Evolutionary conservation across 306 rosid genomes (phyloP), one percentile per base, ranked within the genome.

Genomic region (Elaeagnus macrophylla): DNA sequence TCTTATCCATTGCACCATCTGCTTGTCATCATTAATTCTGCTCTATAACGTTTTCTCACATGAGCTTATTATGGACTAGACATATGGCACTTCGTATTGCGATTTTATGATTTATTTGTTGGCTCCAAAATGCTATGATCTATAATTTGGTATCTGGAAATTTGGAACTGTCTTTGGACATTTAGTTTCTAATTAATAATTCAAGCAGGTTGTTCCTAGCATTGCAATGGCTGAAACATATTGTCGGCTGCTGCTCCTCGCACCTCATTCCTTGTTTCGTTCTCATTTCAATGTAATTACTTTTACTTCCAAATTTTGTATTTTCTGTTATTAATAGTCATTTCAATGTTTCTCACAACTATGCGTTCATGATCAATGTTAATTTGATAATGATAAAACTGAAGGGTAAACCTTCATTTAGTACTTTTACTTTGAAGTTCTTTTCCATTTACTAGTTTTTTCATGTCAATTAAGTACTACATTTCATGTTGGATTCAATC

Each of bases 211-310:
- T 73, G 73, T 84, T 17, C 96, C 99, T 57, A 91, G 86, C 80
- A 80, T 91, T 73, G 96, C 99, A 38, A 82, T 91, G 96, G 96
- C 83, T 50, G 99, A 91, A 73, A 84, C 99, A 10, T 91, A 91
- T 77, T 54, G 83, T 43, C 83, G 99, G 61, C 61, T 91, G 73
- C 82, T 91, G 67, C 96, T 91, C 69, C 62, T 91, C 42, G 76
- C 95, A 17, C 96, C 99, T 51, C 89, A 87, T 68, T 78, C 96
- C 46, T 76, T 91, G 41, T 82, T 87, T 37, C 96, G 99, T 56
- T 82, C 99, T 10, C 99, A 82, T 83, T 91, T 91, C 79, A 82
- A 58, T 61, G 99, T 91, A 84, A 73, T 51, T 67, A 61, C 51
- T 62, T 54, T 57, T 45, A 8, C 53, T 60, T 72, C 60, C 61